Conservation (phyloP, 2,329 filamentous ascomycete species). For the Hypoxylon rubiginosum region DNA sequence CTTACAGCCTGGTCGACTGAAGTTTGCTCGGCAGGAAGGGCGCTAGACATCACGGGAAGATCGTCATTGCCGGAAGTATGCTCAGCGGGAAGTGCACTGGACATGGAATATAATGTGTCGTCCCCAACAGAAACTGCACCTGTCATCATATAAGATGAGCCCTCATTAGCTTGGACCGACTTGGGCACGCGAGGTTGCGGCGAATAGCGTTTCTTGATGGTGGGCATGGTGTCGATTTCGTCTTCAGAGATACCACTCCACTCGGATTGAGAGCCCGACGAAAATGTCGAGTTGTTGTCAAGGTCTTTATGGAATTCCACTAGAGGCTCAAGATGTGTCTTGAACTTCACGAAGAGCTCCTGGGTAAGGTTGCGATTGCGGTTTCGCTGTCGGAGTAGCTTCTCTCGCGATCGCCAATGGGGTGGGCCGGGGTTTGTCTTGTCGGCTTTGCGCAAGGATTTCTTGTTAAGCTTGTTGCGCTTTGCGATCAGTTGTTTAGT, state of each 20-base stretch:
- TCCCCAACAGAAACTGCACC: neutral
- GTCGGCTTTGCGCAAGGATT: constrained; percentile 29
- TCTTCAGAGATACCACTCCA: neutral
- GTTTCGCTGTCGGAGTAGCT: constrained; percentile 30
- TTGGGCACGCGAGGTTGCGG: neutral
- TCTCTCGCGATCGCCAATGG: constrained; percentile 25
- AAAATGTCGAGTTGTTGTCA: neutral
- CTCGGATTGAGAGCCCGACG: neutral
- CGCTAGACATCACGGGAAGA: neutral
- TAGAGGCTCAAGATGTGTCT: constrained; percentile 33
- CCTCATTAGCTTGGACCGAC: neutral
- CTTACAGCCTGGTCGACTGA: constrained; percentile 3
- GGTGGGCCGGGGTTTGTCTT: constrained; percentile 28
- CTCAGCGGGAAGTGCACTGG: neutral
- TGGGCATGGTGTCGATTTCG: neutral
- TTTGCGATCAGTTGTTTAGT: neutral
- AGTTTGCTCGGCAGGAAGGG: neutral
- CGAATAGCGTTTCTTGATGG: neutral
- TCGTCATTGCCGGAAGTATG: neutral
- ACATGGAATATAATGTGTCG: neutral
- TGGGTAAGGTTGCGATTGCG: constrained; percentile 36
- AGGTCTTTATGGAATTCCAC: neutral
- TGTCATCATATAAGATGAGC: neutral
- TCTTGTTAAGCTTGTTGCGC: constrained; percentile 34
- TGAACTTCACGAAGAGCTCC: constrained; percentile 39